A percentile compares a stretch with the other conserved stretches of the same genome.
phyloP scores from a whole-genome alignment of 2,329 filamentous ascomycete genomes.

The Lojkania enalia region DNA sequence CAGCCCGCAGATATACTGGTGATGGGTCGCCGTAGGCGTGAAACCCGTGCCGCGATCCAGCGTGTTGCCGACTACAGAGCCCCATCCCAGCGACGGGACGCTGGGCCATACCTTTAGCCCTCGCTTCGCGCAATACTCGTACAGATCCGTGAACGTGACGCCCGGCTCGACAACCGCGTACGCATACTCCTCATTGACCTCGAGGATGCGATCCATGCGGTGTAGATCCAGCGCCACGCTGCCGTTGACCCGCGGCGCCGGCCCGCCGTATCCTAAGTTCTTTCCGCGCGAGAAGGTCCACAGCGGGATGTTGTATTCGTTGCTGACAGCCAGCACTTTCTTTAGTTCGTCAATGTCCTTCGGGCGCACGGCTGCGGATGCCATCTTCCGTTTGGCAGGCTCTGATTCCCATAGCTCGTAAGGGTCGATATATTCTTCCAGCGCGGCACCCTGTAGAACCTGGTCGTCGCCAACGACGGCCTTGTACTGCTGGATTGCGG shows the following conservation, averaged over 20 bases:
- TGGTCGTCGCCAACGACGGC: constrained; percentile 44
- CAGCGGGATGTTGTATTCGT: constrained; percentile 33
- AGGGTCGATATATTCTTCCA: constrained; percentile 53
- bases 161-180: constrained; percentile 51
- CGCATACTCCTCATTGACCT: constrained; percentile 49
- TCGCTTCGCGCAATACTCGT: constrained; percentile 35
- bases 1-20: constrained; percentile 43
- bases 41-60: constrained; percentile 50
- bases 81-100: constrained; percentile 40
- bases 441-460: constrained; percentile 44
- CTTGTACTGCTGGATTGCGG: constrained; percentile 43
- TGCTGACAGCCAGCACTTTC: constrained; percentile 25
- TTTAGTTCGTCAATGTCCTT: constrained; percentile 28
- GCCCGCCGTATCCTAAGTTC: constrained; percentile 42
- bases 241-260: constrained; percentile 42
- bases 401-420: constrained; percentile 51
- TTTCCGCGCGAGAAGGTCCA: constrained; percentile 40
- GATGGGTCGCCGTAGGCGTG: constrained; percentile 43
- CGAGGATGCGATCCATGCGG: constrained; percentile 50
- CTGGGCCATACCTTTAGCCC: constrained; percentile 40
- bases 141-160: constrained; percentile 36
- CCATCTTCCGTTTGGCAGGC: constrained; percentile 43
- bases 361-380: constrained; percentile 50
- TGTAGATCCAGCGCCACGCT: constrained; percentile 41
- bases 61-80: constrained; percentile 43